Evolutionary conservation across 345 rosid genomes (phyloP), one percentile per base, ranked within the genome.

Genomic region (Pistacia vera): DNA sequence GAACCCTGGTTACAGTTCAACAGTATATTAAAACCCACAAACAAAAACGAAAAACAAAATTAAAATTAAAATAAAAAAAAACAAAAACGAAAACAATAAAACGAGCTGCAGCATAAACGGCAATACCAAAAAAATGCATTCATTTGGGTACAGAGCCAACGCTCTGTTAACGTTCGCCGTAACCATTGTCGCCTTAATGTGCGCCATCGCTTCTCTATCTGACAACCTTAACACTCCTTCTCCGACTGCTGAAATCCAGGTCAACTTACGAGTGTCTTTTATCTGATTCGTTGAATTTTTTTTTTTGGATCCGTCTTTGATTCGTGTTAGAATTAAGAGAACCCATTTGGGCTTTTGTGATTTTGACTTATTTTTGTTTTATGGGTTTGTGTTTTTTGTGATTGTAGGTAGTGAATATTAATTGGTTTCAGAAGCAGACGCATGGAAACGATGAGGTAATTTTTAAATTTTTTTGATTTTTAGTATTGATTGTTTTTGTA

Each of bases 371-470:
- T 14, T 28, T 73, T 65, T 63, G 4, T 44, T 63, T 79, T 79
- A 67, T 77, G 61, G 85, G 77, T 56, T 64, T 49, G 28, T 25
- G 65, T 59, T 61, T 49, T 80, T 48, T 55, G 16, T 83, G 65
- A 46, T 75, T 86, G 82, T 78, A 97, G 99, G 87, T 96, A 77
- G 82, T 91, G 86, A 89, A 91, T 80, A 84, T 94, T 77, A 92
- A 97, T 82, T 86, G 97, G 91, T 88, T 92, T 61, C 92, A 90
- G 84, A 97, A 88, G 92, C 93, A 92, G 75, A 88, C 91, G 1
- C 88, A 88, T 75, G 97, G 97, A 64, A 90, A 94, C 22, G 99
- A 97, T 76, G 99, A 94, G 97, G 99, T 95, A 66, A 72, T 46
- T 68, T 61, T 61, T 46, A 3, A 14, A 13, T 18, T 17, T 49